These are phyloP conservation scores for Fomitopsis pulvina DNA, from an alignment of 768 basidiomycete species.

Conservation along the genomic window DNA sequence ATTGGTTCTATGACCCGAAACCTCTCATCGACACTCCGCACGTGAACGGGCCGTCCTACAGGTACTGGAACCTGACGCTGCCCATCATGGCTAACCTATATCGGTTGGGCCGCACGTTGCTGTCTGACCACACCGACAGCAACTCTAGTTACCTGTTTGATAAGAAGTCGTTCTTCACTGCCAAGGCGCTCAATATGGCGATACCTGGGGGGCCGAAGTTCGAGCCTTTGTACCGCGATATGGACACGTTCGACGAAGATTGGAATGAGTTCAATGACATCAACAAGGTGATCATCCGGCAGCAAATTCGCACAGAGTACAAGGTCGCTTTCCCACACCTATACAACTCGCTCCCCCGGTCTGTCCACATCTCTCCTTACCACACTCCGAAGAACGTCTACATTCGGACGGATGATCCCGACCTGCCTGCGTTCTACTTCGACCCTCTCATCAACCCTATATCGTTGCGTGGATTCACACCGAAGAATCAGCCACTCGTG, in stretches of 20 bases:
- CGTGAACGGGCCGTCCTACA: conserved; percentile 92
- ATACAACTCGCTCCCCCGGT: conserved; percentile 95
- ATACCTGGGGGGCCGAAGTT: conserved; percentile 99
- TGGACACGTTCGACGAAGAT: conserved; percentile 97
- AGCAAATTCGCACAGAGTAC: conserved; percentile 98
- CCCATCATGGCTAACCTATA: conserved; percentile 97
- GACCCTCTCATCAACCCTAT: conserved; percentile 98
- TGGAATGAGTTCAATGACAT: conserved; percentile 99
- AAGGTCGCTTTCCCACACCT: conserved; percentile 98
- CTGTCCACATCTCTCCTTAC: conserved; percentile 87
- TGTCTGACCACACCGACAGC: conserved; percentile 87
- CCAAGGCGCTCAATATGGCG: conserved; percentile 94
- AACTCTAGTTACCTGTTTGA: conserved; percentile 95
- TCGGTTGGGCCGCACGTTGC: conserved; percentile 86
- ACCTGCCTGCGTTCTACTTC: conserved; percentile 98
- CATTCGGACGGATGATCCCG: conserved; percentile 99
- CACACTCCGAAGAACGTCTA: conserved; percentile 96
- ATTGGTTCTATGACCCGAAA: conserved; percentile 99
- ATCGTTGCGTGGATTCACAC: conserved; percentile 77
- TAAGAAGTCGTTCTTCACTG: conserved; percentile 96
- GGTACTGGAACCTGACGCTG: conserved; percentile 88
- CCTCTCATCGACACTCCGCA: conserved; percentile 85
- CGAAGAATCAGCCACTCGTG: conserved; percentile 77
- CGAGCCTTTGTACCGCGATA: conserved; percentile 94
- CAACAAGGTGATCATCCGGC: conserved; percentile 98